A percentile compares a stretch with the other conserved stretches of the same genome.
Conservation (phyloP, 2,329 filamentous ascomycete genomes). For the Pseudohalonectria lignicola region DNA sequence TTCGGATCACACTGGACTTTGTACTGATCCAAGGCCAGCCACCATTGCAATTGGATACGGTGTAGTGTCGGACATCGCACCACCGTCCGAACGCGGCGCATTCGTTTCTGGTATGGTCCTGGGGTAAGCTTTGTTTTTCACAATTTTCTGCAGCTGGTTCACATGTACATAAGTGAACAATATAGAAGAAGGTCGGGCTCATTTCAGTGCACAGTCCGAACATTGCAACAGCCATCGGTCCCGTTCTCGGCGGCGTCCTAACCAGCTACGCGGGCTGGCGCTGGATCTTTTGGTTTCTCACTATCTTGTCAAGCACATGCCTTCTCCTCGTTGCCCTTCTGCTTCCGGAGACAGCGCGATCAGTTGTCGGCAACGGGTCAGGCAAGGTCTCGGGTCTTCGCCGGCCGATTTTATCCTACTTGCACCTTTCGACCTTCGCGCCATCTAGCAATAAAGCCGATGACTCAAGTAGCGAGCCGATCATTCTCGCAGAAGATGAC, state of each 20-base stretch:
- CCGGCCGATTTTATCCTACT: background rate
- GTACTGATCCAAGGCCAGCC: too few relatives aligned
- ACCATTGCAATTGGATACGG: too few relatives aligned
- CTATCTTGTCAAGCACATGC: background rate
- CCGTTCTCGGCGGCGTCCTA: conserved; percentile 19
- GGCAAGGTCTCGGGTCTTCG: too few relatives aligned
- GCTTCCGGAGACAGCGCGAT: background rate
- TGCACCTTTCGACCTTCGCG: background rate
- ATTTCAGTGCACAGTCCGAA: conserved; percentile 18
- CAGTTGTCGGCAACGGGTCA: background rate
- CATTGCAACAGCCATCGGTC: conserved; percentile 15
- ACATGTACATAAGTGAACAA: too few relatives aligned
- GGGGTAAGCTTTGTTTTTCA: too few relatives aligned
- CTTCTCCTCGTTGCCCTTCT: background rate
- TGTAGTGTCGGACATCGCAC: conserved; percentile 19
- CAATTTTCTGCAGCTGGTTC: too few relatives aligned
- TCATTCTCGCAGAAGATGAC: background rate
- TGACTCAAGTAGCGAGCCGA: too few relatives aligned
- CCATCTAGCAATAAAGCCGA: too few relatives aligned
- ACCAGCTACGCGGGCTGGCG: background rate
- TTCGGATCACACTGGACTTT: conserved; percentile 37
- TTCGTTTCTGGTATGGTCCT: too few relatives aligned
- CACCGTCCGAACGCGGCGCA: conserved; percentile 14
- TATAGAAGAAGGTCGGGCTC: conserved; percentile 19
- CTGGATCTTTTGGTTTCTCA: background rate